These are phyloP conservation scores for Chionographis japonica DNA, from an alignment of 106 monocot species.

Conservation along the genomic window DNA sequence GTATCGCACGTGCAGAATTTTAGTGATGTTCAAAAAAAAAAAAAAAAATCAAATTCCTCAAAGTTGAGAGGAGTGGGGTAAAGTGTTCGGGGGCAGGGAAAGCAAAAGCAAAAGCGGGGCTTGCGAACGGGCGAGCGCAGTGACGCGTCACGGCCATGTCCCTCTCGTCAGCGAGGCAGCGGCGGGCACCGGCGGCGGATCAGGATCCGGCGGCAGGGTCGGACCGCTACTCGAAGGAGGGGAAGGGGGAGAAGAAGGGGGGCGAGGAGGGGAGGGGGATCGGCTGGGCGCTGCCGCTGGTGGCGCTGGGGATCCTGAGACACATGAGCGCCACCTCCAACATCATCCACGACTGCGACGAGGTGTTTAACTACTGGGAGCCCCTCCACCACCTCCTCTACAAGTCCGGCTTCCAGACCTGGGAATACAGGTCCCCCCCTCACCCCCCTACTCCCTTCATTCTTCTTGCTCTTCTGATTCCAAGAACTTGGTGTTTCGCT, in stretches of 20 bases:
- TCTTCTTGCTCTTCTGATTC: not conserved
- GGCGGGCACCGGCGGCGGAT: slow-evolving; percentile 23
- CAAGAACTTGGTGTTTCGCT: not conserved
- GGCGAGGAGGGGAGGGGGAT: slow-evolving; percentile 27
- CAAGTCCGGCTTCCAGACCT: slow-evolving; percentile 96
- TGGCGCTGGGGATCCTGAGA: slow-evolving; percentile 58
- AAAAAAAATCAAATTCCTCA: not conserved
- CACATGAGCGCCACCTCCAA: slow-evolving; percentile 96
- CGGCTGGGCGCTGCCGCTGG: slow-evolving; percentile 56
- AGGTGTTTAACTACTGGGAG: slow-evolving; percentile 99
- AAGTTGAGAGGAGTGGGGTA: too few species aligned
- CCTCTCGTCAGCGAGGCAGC: slow-evolving; percentile 43
- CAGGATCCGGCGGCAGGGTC: not conserved
- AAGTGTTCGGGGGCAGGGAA: not conserved
- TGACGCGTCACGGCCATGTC: slow-evolving; percentile 21
- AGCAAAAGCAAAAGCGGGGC: not conserved
- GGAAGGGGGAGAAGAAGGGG: slow-evolving; percentile 25
- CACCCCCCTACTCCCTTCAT: not conserved
- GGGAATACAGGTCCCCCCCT: slow-evolving; percentile 79
- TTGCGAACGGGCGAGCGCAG: too few species aligned
- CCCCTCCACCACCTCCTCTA: slow-evolving; percentile 91
- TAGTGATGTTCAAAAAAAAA: not conserved
- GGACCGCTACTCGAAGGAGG: slow-evolving; percentile 52
- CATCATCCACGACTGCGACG: slow-evolving; percentile 96
- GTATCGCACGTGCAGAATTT: too few species aligned